Percentiles rank a stretch among this genome's conserved stretches.
phyloP scores from a whole-genome alignment of 768 basidiomycete species.

The Russula sp. region DNA sequence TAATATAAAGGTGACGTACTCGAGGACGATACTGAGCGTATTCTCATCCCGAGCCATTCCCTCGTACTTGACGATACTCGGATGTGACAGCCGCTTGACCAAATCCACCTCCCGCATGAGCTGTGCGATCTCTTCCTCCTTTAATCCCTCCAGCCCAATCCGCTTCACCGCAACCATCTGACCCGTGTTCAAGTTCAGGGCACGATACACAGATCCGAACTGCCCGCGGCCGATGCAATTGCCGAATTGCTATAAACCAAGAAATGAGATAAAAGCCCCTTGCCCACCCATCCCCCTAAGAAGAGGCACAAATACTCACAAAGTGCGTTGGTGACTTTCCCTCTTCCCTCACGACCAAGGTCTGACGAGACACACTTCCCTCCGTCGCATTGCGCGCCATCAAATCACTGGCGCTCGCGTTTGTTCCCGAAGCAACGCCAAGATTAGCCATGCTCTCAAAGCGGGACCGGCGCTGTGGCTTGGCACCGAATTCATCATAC shows the following conservation, averaged over 20 bases:
- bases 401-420: slow-evolving; percentile 65
- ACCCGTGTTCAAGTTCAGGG: slow-evolving; percentile 89
- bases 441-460: slow-evolving; percentile 73
- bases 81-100: slow-evolving; percentile 86
- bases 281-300: slow-evolving; percentile 2
- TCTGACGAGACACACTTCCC: slow-evolving; percentile 60
- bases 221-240: slow-evolving; percentile 97
- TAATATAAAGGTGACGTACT: slow-evolving; percentile 54
- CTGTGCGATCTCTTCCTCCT: slow-evolving; percentile 85
- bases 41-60: slow-evolving; percentile 90
- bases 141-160: slow-evolving; percentile 84
- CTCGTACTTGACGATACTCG: slow-evolving; percentile 96
- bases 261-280: not conserved
- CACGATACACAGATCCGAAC: slow-evolving; percentile 94
- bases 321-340: slow-evolving; percentile 78
- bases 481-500: slow-evolving; percentile 61
- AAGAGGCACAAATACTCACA: slow-evolving; percentile 47
- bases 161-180: slow-evolving; percentile 99
- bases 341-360: slow-evolving; percentile 74
- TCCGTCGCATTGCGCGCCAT: slow-evolving; percentile 60
- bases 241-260: slow-evolving; percentile 78
- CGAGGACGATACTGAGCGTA: slow-evolving; percentile 87
- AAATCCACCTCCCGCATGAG: slow-evolving; percentile 95
- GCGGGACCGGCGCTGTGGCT: slow-evolving; percentile 54
- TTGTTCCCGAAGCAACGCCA: slow-evolving; percentile 45